Percentiles rank a stretch among this genome's conserved stretches.
phyloP scores from a whole-genome alignment of 148 eudicot genomes.

The Bassia scoparia region DNA sequence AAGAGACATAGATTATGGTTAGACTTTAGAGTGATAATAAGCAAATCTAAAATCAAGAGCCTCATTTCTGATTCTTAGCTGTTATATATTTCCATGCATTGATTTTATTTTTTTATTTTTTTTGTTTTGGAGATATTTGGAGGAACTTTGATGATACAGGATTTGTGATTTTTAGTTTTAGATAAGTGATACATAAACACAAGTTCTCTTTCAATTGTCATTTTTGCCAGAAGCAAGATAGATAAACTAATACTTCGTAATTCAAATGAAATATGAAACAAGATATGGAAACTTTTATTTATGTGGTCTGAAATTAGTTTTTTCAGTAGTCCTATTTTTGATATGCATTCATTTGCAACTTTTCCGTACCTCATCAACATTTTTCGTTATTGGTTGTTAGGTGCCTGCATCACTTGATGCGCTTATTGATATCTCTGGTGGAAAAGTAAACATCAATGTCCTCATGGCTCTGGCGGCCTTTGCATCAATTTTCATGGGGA shows the following conservation, averaged over 20 bases:
- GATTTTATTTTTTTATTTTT: neutral
- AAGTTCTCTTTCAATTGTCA: no score
- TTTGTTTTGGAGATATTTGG: neutral
- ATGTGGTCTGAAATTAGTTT: neutral
- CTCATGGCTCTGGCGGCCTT: slow-evolving; percentile 98
- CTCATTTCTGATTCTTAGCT: neutral
- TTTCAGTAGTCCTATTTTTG: neutral
- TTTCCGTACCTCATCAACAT: neutral
- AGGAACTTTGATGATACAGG: neutral
- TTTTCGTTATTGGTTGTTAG: slow-evolving; percentile 38
- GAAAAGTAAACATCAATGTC: slow-evolving; percentile 96
- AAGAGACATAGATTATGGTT: no score
- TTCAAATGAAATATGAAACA: neutral
- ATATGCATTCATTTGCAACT: neutral
- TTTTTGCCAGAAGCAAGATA: neutral
- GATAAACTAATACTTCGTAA: neutral
- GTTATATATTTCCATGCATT: neutral
- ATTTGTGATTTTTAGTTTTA: neutral
- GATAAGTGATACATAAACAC: no score
- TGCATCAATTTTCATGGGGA: slow-evolving; percentile 92
- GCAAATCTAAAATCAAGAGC: no score
- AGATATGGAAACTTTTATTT: neutral
- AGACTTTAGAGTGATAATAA: no score
- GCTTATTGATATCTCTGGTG: slow-evolving; percentile 72
- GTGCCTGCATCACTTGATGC: slow-evolving; percentile 85